Evolutionary conservation across 192 early-diverging fungal species (phyloP).

Genomic region (Backusella liffmaniae): DNA sequence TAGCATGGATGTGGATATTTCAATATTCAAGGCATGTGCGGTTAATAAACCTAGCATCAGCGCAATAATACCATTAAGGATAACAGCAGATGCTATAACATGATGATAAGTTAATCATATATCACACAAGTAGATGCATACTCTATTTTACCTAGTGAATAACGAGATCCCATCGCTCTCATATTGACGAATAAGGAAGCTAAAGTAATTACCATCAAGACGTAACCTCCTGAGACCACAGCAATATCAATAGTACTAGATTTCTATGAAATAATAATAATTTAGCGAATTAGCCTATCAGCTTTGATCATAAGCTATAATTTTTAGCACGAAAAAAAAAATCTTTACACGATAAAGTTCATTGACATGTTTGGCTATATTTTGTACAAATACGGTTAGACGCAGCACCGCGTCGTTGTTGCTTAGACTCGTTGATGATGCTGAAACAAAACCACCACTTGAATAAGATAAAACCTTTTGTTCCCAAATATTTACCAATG

Average conservation of each 20-base stretch:
- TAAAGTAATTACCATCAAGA: slow-evolving; percentile 78
- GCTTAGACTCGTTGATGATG: slow-evolving; percentile 20
- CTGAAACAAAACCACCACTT: slow-evolving; percentile 36
- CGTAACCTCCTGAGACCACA: slow-evolving; percentile 71
- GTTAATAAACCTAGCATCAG: slow-evolving; percentile 69
- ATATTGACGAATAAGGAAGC: slow-evolving; percentile 78
- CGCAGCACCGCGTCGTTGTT: slow-evolving; percentile 50
- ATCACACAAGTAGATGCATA: background rate
- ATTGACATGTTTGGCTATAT: slow-evolving; percentile 56
- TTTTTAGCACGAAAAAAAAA: background rate
- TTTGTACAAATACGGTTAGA: slow-evolving; percentile 46
- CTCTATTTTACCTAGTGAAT: slow-evolving; percentile 53
- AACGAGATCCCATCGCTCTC: slow-evolving; percentile 78
- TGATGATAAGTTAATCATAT: slow-evolving; percentile 32
- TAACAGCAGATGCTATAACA: slow-evolving; percentile 45
- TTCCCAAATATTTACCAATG: slow-evolving; percentile 47
- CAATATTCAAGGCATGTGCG: slow-evolving; percentile 61
- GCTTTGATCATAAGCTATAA: background rate
- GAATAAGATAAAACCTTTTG: slow-evolving; percentile 47
- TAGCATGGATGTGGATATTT: slow-evolving; percentile 64
- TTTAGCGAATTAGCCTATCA: background rate
- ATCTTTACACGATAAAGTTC: slow-evolving; percentile 53
- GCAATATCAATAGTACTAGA: slow-evolving; percentile 73
- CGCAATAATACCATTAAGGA: slow-evolving; percentile 68
- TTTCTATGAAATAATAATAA: slow-evolving; percentile 32